Evolutionary conservation across 2,329 filamentous ascomycete genomes (phyloP).

Genomic region (Colletotrichum tanaceti): DNA sequence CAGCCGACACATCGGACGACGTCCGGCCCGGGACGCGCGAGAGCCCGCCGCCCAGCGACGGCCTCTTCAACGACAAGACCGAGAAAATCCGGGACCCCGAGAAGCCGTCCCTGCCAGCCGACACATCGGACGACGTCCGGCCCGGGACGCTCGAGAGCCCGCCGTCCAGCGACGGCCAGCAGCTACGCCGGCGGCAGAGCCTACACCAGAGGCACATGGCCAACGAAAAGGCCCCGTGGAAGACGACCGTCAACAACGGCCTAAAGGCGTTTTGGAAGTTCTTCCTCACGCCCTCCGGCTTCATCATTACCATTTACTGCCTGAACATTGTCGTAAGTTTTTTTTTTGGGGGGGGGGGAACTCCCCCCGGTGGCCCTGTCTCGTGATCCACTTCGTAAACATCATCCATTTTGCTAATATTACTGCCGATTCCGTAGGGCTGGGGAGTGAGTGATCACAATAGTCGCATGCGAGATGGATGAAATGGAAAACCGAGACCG

Average conservation of each 20-base stretch:
- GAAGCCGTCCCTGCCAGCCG: constrained; percentile 1
- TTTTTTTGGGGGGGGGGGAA: too few relatives aligned
- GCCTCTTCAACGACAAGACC: constrained; percentile 8
- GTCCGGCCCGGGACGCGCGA: not conserved
- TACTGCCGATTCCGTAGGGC: constrained; percentile 27
- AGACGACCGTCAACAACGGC: constrained; percentile 44
- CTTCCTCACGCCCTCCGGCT: constrained; percentile 45
- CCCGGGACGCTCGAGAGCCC: not conserved
- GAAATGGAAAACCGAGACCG: not conserved
- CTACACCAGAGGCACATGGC: constrained; percentile 42
- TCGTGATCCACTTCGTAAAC: too few relatives aligned
- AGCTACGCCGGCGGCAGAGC: constrained; percentile 41
- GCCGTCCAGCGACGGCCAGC: not conserved
- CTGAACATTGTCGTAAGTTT: constrained; percentile 48
- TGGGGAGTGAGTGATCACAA: constrained; percentile 48
- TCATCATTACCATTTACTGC: constrained; percentile 47
- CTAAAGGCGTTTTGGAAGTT: constrained; percentile 48
- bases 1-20: constrained; percentile 7
- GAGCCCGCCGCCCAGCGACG: not conserved
- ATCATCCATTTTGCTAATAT: too few relatives aligned
- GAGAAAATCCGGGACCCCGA: constrained; percentile 7
- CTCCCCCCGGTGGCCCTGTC: too few relatives aligned
- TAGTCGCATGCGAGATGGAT: too few relatives aligned
- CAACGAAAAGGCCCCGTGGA: constrained; percentile 44
- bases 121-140: not conserved